phyloP scores from a whole-genome alignment of 768 basidiomycete species.

The Boletus edulis region DNA sequence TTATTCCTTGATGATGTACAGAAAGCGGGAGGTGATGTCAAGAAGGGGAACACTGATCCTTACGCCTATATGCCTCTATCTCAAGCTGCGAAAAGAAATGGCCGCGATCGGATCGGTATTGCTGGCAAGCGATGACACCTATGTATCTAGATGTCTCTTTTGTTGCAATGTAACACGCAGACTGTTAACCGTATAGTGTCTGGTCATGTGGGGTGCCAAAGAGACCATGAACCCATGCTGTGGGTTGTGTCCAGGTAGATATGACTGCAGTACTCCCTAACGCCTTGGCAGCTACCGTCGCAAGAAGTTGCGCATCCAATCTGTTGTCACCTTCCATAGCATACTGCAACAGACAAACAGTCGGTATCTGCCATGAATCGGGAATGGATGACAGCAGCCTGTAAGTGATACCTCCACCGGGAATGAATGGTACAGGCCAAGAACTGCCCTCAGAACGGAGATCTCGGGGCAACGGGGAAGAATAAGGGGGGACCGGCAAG shows the following conservation, averaged over 20 bases:
- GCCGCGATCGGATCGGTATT: slow-evolving; percentile 52
- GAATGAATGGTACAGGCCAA: slow-evolving; percentile 63
- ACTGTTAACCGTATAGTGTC: slow-evolving; percentile 60
- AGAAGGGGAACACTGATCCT: slow-evolving; percentile 83
- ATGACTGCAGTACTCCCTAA: slow-evolving; percentile 36
- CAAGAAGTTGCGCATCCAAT: slow-evolving; percentile 63
- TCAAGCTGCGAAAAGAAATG: slow-evolving; percentile 71
- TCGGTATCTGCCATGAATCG: slow-evolving; percentile 48
- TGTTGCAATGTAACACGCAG: background rate
- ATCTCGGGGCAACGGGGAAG: slow-evolving; percentile 43
- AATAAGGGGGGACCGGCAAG: slow-evolving; percentile 55
- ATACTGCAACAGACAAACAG: slow-evolving; percentile 65
- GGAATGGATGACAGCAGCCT: slow-evolving; percentile 62
- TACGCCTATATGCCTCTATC: slow-evolving; percentile 88
- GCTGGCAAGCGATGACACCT: slow-evolving; percentile 54
- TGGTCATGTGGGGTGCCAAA: slow-evolving; percentile 76
- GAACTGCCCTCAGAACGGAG: slow-evolving; percentile 26
- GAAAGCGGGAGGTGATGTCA: slow-evolving; percentile 95
- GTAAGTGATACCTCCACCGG: slow-evolving; percentile 72
- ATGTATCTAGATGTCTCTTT: slow-evolving; percentile 1
- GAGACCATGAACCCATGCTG: slow-evolving; percentile 56
- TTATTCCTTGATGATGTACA: slow-evolving; percentile 31
- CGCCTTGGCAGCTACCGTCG: slow-evolving; percentile 49
- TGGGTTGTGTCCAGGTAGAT: slow-evolving; percentile 57
- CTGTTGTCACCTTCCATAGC: slow-evolving; percentile 83